A percentile compares a stretch with the other conserved stretches of the same genome.
phyloP scores from a whole-genome alignment of 1,284 basidiomycete genomes.

The Exobasidium rhododendri region DNA sequence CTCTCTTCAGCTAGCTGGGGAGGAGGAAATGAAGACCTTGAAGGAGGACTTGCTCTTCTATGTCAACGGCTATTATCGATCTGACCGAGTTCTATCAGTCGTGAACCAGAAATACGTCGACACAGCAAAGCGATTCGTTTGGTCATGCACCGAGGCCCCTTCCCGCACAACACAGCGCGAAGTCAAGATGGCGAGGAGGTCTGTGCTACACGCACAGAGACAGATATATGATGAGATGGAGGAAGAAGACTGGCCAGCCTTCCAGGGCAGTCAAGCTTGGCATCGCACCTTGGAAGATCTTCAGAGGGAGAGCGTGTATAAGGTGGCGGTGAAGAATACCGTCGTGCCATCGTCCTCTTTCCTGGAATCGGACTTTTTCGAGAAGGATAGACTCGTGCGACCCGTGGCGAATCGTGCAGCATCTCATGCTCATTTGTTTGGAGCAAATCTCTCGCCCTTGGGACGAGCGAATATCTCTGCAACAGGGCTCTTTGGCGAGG shows the following conservation, averaged over 20 bases:
- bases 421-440: not conserved
- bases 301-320: not conserved
- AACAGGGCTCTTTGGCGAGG: not conserved
- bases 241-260: slow-evolving; percentile 77
- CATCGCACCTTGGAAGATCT: slow-evolving; percentile 79
- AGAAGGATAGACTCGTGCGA: not conserved
- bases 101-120: slow-evolving; percentile 70
- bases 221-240: slow-evolving; percentile 85
- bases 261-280: slow-evolving; percentile 81
- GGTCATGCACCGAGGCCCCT: not conserved
- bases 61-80: slow-evolving; percentile 76
- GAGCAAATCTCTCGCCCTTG: not conserved
- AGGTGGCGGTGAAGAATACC: not conserved
- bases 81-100: slow-evolving; percentile 57
- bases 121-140: slow-evolving; percentile 67
- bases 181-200: slow-evolving; percentile 59
- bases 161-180: slow-evolving; percentile 33
- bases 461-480: not conserved
- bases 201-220: slow-evolving; percentile 76
- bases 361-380: not conserved
- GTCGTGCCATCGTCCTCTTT: not conserved
- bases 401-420: not conserved
- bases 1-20: slow-evolving; percentile 38
- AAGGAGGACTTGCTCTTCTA: slow-evolving; percentile 84
- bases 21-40: slow-evolving; percentile 46